phyloP scores from a whole-genome alignment of 1,139 yeast genomes.

The Casaregolazyma lundiana region DNA sequence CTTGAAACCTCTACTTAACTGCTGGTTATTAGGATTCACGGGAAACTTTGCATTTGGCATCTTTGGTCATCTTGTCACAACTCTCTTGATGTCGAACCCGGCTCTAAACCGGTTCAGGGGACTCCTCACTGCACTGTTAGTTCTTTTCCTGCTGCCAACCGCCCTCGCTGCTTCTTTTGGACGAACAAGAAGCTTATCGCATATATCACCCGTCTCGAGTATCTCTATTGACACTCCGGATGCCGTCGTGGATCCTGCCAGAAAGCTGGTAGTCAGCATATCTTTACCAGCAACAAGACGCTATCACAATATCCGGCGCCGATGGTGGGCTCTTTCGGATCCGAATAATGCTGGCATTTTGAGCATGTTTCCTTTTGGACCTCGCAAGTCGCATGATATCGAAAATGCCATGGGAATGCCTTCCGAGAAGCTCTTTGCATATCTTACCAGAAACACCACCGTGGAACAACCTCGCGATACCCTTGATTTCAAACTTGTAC shows the following conservation, averaged over 20 bases:
- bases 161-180: conserved; percentile 17
- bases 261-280: conserved; percentile 19
- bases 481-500: conserved; percentile 27
- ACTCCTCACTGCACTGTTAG: background rate
- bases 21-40: too few relatives aligned
- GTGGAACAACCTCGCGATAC: conserved; percentile 27
- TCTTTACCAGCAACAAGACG: conserved; percentile 25
- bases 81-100: background rate
- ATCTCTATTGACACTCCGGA: conserved; percentile 17
- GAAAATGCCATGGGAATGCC: conserved; percentile 9
- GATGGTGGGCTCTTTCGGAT: conserved; percentile 32
- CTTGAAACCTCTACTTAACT: background rate
- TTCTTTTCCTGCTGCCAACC: background rate
- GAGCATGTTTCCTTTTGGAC: background rate
- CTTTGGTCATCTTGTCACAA: too few relatives aligned
- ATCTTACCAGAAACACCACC: conserved; percentile 24
- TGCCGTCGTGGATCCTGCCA: conserved; percentile 9
- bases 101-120: background rate
- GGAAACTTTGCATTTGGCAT: too few relatives aligned
- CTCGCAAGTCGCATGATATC: conserved; percentile 1
- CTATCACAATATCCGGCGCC: conserved; percentile 27
- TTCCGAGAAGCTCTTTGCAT: conserved; percentile 25
- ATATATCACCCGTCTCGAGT: conserved; percentile 21
- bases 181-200: conserved; percentile 22
- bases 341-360: conserved; percentile 23